phyloP scores from a whole-genome alignment of 2,329 filamentous ascomycete species.

The Stenocarpella maydis region DNA sequence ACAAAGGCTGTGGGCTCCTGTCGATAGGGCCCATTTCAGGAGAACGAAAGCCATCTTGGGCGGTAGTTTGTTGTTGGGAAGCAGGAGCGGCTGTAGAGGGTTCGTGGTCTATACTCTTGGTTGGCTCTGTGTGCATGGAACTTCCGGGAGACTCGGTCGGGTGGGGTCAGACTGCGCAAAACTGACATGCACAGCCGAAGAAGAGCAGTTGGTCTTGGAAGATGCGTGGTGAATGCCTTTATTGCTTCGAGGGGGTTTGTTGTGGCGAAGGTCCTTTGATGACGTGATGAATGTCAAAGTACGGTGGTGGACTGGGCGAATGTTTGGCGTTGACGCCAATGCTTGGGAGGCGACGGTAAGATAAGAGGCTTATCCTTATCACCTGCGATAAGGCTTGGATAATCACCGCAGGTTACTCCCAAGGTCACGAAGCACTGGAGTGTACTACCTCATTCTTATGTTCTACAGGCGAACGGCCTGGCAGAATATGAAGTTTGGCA shows the following conservation, averaged over 20 bases:
- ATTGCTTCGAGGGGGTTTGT: slow-evolving; percentile 12
- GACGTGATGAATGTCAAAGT: slow-evolving; percentile 28
- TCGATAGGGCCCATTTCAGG: slow-evolving; percentile 50
- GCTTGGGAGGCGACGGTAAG: neutral
- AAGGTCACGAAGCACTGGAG: too few species aligned
- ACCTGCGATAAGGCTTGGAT: neutral
- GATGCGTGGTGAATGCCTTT: slow-evolving; percentile 18
- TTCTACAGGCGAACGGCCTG: neutral
- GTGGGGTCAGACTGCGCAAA: slow-evolving; percentile 58
- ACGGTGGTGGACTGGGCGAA: neutral
- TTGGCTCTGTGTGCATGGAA: slow-evolving; percentile 72
- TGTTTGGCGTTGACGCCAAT: neutral
- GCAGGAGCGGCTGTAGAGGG: slow-evolving; percentile 49
- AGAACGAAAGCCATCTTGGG: slow-evolving; percentile 66
- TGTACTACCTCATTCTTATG: neutral
- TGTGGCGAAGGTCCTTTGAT: slow-evolving; percentile 27
- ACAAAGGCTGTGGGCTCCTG: slow-evolving; percentile 46
- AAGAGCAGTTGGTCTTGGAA: neutral
- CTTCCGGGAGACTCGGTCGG: slow-evolving; percentile 48
- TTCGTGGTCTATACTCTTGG: slow-evolving; percentile 54
- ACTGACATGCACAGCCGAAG: slow-evolving; percentile 59
- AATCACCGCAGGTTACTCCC: neutral
- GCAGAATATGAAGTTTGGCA: neutral
- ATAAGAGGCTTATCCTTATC: slow-evolving; percentile 20
- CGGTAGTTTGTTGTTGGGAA: slow-evolving; percentile 44